Evolutionary conservation across 2,329 filamentous ascomycete genomes (phyloP), one percentile per base, ranked within the genome.

Genomic region (Ciborinia camelliae): DNA sequence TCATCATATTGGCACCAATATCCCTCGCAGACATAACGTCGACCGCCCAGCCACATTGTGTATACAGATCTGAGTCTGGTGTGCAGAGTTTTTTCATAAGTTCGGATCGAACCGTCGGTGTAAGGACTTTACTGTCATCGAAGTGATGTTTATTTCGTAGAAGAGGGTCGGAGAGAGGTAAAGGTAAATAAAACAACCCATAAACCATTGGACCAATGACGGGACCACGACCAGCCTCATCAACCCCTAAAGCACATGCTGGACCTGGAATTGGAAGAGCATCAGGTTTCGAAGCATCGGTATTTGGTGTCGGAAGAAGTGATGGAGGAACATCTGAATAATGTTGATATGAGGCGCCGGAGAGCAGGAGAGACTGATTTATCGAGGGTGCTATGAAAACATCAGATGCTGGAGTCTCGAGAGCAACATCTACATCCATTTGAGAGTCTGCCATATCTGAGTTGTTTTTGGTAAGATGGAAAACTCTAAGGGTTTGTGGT

Each of bases 91-190:
- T 82, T 48, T 79, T 76, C 83, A 89, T 84, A 15, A 98, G 84
- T 10, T 82, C 77, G 18, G 90, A 88, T 69, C 94, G 91, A 45
- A 94, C 86, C n/a, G 82, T 80, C 0, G 93, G 86, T 0, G 90
- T 96, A 47, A 98, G 86, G 6, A 92, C 91, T 79, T 98, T 98
- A 76, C 90, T 96, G 81, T 98, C 94, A 81, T 97, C 90, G 79
- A 97, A 97, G 80, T 89, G 90, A 80, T 97, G 89, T 4, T 87
- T 86, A 43, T 85, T 78, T 60, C 91, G 89, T 28, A 98, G 87
- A 35, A 97, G 86, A 1, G 89, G 83, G 74, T 89, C 87, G 32
- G 88, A 84, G 35, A 87, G 80, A 0, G 86, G 82, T 2, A 91
- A 77, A 60, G 96, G 96, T 69, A 96, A 90, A 79, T 84, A 87